Evolutionary conservation across 495 filamentous ascomycete species (phyloP).

Genomic region (Neurospora sp.): DNA sequence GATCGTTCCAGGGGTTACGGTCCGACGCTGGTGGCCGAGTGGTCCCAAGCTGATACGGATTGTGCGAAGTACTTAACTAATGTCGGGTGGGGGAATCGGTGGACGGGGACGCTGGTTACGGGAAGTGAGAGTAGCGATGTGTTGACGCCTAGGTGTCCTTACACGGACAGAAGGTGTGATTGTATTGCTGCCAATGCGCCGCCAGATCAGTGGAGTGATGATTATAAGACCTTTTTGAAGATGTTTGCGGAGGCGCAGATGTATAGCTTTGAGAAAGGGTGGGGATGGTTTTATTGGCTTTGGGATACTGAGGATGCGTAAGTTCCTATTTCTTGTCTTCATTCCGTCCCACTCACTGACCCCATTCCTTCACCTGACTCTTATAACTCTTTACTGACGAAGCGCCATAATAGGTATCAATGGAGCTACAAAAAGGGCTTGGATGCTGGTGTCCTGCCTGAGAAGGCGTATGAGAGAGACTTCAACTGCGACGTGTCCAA

Average conservation of each 20-base stretch:
- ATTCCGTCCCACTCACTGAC: neutral
- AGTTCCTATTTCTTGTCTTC: slow-evolving; percentile 6
- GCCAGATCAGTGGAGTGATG: slow-evolving; percentile 51
- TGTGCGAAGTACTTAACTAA: slow-evolving; percentile 84
- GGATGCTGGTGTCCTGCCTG: slow-evolving; percentile 72
- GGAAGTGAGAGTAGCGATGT: slow-evolving; percentile 45
- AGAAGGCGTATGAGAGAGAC: slow-evolving; percentile 60
- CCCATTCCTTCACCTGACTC: neutral
- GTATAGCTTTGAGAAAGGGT: slow-evolving; percentile 76
- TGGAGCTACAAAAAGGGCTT: slow-evolving; percentile 91
- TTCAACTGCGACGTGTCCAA: slow-evolving; percentile 62
- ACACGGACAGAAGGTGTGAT: slow-evolving; percentile 50
- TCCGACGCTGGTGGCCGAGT: slow-evolving; percentile 95
- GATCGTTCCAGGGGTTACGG: slow-evolving; percentile 75
- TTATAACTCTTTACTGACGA: slow-evolving; percentile 36
- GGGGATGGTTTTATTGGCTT: slow-evolving; percentile 99
- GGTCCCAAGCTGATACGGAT: slow-evolving; percentile 96
- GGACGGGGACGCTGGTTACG: slow-evolving; percentile 67
- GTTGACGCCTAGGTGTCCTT: slow-evolving; percentile 61
- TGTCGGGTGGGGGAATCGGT: slow-evolving; percentile 77
- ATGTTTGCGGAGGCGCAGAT: slow-evolving; percentile 96
- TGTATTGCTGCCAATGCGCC: slow-evolving; percentile 71
- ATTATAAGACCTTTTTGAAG: slow-evolving; percentile 77
- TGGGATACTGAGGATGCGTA: slow-evolving; percentile 40
- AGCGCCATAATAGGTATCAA: slow-evolving; percentile 55